Evolutionary conservation across 768 basidiomycete genomes (phyloP), one percentile per base, ranked within the genome.

Genomic region (Naganishia vishniacii): DNA sequence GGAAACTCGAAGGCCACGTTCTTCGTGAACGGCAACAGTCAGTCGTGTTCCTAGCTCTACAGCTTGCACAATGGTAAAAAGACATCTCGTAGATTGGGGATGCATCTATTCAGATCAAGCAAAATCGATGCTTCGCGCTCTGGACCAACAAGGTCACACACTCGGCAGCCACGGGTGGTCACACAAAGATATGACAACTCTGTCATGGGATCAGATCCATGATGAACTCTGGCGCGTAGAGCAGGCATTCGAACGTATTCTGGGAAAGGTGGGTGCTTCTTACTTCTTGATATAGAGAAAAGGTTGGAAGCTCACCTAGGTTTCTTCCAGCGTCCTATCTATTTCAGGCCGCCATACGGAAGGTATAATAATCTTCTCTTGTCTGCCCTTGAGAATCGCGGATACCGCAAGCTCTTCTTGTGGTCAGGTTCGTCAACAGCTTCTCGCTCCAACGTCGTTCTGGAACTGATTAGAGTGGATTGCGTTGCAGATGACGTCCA

Each of bases 21-120:
- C 68, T 78, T 78, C 72, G 62, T 78, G 23, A 78, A 77, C 56
- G 73, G 76, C 16, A 73, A 74, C 66, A 78, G 76, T 70, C 11
- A 56, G 34, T 46, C 18, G 37, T 12, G 28, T 9, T 41, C 16
- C 11, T 2, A 44, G 42, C 32, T 53, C 23, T n/a, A 20, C 42
- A 8, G 5, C 41, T 26, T 5, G 37, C 18, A 25, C 45, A 4
- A 11, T 41, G 34, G 11, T 26, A 47, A 44, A 29, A 26, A 41
- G 3, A 4, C 31, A 12, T 48, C 26, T 32, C 8, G n/a, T 16
- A 56, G 53, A 56, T 23, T 56, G 31, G 18, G 53, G 37, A 23
- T 56, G 53, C 13, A 56, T 56, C 23, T 56, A 56, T 26, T 28
- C 28, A 11, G 23, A 26, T 40, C 32, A 23, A 26, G 34, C n/a